phyloP scores from a whole-genome alignment of 306 rosid genomes.

The Trifolium fragiferum region DNA sequence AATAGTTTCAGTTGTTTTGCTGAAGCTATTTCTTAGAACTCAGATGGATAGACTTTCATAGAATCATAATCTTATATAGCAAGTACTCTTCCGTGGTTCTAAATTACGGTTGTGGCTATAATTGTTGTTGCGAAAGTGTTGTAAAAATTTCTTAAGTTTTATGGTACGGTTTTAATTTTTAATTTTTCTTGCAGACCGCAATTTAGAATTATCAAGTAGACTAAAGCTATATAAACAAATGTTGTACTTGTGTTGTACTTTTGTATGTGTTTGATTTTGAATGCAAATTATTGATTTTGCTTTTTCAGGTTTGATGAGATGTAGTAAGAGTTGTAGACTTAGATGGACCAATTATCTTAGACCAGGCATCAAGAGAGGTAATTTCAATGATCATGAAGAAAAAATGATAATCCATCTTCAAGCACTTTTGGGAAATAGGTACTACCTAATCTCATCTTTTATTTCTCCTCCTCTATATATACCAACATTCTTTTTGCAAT shows the following conservation, averaged over 20 bases:
- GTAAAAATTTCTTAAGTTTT: too few species aligned
- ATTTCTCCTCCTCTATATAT: background rate
- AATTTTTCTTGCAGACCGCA: too few species aligned
- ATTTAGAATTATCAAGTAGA: too few species aligned
- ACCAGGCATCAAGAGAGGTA: constrained; percentile 85
- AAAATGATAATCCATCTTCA: constrained; percentile 91
- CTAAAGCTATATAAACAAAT: too few species aligned
- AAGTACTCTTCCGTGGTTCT: too few species aligned
- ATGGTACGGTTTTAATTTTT: too few species aligned
- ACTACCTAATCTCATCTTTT: background rate
- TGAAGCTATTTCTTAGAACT: background rate
- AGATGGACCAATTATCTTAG: constrained; percentile 94
- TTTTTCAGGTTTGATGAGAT: constrained; percentile 73
- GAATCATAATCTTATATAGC: too few species aligned
- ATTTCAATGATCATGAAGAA: constrained; percentile 77
- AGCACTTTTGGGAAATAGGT: constrained; percentile 92
- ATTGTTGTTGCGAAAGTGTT: too few species aligned
- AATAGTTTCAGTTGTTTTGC: background rate
- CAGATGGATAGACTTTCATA: too few species aligned
- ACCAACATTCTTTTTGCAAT: background rate
- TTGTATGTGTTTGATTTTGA: background rate
- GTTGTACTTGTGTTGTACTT: background rate
- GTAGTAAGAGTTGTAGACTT: constrained; percentile 95
- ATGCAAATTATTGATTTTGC: background rate
- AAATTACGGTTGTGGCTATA: too few species aligned